phyloP scores from a whole-genome alignment of 164 flowering plant species.

The Vitis rupestris region DNA sequence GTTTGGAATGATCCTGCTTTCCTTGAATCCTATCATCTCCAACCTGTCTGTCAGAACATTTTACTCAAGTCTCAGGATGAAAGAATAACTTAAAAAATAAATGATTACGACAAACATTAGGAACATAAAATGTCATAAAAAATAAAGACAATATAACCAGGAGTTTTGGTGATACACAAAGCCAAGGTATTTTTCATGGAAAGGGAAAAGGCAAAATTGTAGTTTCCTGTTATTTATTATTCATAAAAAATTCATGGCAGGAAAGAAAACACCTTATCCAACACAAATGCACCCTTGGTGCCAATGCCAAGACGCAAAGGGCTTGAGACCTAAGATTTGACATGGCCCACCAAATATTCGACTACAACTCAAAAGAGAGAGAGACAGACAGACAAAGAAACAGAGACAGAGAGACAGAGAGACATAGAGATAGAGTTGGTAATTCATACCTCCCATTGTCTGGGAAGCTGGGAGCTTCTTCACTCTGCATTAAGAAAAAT shows the following conservation, averaged over 20 bases:
- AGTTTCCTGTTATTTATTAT: too few relatives aligned
- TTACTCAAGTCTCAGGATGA: slow-evolving; percentile 18
- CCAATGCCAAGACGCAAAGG: neutral
- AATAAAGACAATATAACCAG: neutral
- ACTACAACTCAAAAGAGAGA: too few relatives aligned
- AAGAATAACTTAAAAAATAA: neutral
- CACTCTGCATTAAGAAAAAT: slow-evolving; percentile 26
- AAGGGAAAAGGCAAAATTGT: neutral
- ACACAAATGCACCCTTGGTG: neutral
- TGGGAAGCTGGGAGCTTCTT: slow-evolving; percentile 16
- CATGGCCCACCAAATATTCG: neutral
- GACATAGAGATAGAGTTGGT: neutral
- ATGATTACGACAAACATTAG: too few relatives aligned
- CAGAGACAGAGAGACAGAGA: too few relatives aligned
- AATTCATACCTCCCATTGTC: slow-evolving; percentile 29
- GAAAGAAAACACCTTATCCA: too few relatives aligned
- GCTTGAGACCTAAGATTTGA: neutral
- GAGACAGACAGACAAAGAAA: too few relatives aligned
- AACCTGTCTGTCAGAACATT: slow-evolving; percentile 51
- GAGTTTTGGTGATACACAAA: neutral
- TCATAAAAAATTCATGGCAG: too few relatives aligned
- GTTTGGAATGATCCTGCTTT: slow-evolving; percentile 19
- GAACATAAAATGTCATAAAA: too few relatives aligned
- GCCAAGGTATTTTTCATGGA: neutral
- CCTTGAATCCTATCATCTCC: slow-evolving; percentile 24